Conservation (phyloP, 2,329 filamentous ascomycete species). For the Aspergillus sp. region DNA sequence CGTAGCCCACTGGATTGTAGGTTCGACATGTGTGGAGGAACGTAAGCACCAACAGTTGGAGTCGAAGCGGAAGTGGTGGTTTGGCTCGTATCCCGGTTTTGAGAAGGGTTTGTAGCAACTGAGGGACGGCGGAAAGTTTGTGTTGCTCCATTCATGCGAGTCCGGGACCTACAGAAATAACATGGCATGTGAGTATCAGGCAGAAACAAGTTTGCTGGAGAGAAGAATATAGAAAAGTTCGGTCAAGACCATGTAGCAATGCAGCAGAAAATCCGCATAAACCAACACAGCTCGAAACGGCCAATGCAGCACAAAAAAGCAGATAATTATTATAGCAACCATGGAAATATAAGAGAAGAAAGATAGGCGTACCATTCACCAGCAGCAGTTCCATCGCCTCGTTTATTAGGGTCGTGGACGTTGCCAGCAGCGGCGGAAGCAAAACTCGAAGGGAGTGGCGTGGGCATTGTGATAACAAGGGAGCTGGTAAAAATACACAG, state of each 20-base stretch:
- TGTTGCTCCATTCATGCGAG: conserved; percentile 58
- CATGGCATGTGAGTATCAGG: conserved; percentile 13
- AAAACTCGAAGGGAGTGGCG: conserved; percentile 74
- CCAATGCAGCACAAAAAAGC: neutral
- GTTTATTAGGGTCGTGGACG: conserved; percentile 54
- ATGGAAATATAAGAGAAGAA: conserved; percentile 1
- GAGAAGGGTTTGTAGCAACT: conserved; percentile 49
- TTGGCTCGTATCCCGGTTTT: conserved; percentile 38
- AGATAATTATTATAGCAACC: neutral
- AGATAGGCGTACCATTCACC: conserved; percentile 62
- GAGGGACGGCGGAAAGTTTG: conserved; percentile 62
- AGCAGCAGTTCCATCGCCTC: conserved; percentile 53
- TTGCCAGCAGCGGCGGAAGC: conserved; percentile 76
- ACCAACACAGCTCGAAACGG: neutral
- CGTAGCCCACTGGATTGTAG: conserved; percentile 40
- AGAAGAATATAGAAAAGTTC: neutral
- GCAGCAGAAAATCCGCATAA: neutral
- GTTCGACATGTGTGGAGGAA: conserved; percentile 55
- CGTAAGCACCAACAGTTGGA: conserved; percentile 46
- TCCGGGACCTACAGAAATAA: conserved; percentile 46
- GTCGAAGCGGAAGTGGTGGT: conserved; percentile 33
- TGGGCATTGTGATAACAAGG: conserved; percentile 51
- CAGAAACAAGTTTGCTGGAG: conserved; percentile 1
- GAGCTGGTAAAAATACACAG: neutral
- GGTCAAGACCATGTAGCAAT: neutral